These are phyloP conservation scores for Yamadazyma conglobata DNA, from an alignment of 1,139 yeast species.

Conservation along the genomic window DNA sequence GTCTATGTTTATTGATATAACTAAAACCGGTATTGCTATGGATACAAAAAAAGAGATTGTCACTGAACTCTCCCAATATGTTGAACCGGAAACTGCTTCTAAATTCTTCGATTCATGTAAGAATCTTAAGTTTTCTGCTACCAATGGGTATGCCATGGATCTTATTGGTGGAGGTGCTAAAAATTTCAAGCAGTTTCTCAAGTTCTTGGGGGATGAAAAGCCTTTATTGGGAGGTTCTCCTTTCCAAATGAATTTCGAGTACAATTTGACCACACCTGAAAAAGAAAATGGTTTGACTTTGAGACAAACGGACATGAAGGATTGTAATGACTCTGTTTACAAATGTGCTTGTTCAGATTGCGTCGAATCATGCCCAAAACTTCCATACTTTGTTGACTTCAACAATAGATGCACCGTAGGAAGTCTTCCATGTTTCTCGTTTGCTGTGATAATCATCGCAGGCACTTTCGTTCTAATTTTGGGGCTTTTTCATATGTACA, in stretches of 20 bases:
- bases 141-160: constrained; percentile 96
- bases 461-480: constrained; percentile 30
- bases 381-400: constrained; percentile 43
- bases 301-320: constrained; percentile 32
- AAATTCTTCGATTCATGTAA: constrained; percentile 80
- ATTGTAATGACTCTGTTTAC: constrained; percentile 65
- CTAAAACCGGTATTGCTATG: constrained; percentile 48
- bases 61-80: constrained; percentile 63
- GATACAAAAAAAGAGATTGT: constrained; percentile 60
- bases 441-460: constrained; percentile 56
- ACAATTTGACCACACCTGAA: constrained; percentile 26
- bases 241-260: constrained; percentile 80
- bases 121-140: constrained; percentile 85
- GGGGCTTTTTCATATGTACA: constrained; percentile 36
- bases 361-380: constrained; percentile 68
- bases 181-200: constrained; percentile 66
- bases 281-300: constrained; percentile 20
- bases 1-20: constrained; percentile 66
- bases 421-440: constrained; percentile 68
- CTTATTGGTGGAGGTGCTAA: constrained; percentile 94
- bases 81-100: constrained; percentile 58
- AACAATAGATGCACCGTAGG: constrained; percentile 53
- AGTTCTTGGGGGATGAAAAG: constrained; percentile 90
- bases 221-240: constrained; percentile 95
- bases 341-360: constrained; percentile 94